phyloP scores from a whole-genome alignment of 2,329 filamentous ascomycete genomes.

The Trichoderma sp. region DNA sequence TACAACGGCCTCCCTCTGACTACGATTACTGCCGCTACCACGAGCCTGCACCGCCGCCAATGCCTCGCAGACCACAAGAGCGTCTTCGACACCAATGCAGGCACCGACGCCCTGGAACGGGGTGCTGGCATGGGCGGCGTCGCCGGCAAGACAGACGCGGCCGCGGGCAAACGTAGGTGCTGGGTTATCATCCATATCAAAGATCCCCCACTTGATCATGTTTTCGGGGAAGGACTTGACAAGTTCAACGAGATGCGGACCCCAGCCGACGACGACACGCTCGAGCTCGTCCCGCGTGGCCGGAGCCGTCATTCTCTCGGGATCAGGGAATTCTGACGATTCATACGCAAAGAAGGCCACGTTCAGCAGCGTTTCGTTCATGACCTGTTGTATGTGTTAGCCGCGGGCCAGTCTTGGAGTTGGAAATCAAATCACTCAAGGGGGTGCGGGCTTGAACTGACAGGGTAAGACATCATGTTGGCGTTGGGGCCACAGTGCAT shows the following conservation, averaged over 20 bases:
- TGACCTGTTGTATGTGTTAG: not conserved
- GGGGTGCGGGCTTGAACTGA: not conserved
- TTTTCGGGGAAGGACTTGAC: not conserved
- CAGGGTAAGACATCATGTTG: not conserved
- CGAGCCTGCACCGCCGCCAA: not conserved
- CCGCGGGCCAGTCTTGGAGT: not conserved
- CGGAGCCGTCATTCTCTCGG: not conserved
- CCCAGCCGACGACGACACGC: not conserved
- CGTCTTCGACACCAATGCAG: not conserved
- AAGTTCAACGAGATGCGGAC: not conserved
- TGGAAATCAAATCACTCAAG: not conserved
- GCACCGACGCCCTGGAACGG: not conserved
- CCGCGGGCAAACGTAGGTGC: not conserved
- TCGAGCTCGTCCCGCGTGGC: not conserved
- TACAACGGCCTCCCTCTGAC: not conserved
- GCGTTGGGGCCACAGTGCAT: not conserved
- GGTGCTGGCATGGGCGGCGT: not conserved
- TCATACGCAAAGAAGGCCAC: not conserved
- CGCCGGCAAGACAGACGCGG: not conserved
- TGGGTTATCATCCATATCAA: not conserved
- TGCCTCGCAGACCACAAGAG: not conserved
- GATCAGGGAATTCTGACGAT: not conserved
- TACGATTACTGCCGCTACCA: not conserved
- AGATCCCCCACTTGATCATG: not conserved
- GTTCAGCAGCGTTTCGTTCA: not conserved